A percentile compares a stretch with the other conserved stretches of the same genome.
These are phyloP conservation scores for Platanus orientalis DNA, from an alignment of 164 flowering plant species.

Conservation along the genomic window DNA sequence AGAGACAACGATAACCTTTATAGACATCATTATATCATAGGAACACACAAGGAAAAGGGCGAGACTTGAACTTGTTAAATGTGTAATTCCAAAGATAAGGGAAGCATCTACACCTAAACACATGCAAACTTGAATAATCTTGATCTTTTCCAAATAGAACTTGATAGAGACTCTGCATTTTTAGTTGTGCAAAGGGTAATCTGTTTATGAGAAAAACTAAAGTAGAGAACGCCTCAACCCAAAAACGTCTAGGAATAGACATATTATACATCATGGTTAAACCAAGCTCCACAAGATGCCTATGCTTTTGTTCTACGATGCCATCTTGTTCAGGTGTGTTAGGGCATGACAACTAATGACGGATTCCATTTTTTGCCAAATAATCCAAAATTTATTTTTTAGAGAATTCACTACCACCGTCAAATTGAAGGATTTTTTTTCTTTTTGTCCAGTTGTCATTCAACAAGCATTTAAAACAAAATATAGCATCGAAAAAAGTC, in stretches of 20 bases:
- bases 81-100: too few relatives aligned
- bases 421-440: not conserved
- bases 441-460: not conserved
- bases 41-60: too few relatives aligned
- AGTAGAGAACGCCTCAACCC: conserved; percentile 8
- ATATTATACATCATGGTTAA: conserved; percentile 2
- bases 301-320: conserved; percentile 11
- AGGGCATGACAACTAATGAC: conserved; percentile 1
- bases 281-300: conserved; percentile 7
- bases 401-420: not conserved
- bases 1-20: too few relatives aligned
- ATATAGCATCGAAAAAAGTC: not conserved
- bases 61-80: too few relatives aligned
- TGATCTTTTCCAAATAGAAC: not conserved
- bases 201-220: conserved; percentile 7
- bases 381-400: not conserved
- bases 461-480: too few relatives aligned
- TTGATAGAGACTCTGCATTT: too few relatives aligned
- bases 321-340: conserved; percentile 16
- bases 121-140: not conserved
- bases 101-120: too few relatives aligned
- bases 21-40: too few relatives aligned
- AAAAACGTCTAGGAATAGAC: not conserved
- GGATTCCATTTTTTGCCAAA: not conserved
- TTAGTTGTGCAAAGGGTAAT: not conserved